Conservation (phyloP, 257 asterid genomes). For the Scutellaria minor region DNA sequence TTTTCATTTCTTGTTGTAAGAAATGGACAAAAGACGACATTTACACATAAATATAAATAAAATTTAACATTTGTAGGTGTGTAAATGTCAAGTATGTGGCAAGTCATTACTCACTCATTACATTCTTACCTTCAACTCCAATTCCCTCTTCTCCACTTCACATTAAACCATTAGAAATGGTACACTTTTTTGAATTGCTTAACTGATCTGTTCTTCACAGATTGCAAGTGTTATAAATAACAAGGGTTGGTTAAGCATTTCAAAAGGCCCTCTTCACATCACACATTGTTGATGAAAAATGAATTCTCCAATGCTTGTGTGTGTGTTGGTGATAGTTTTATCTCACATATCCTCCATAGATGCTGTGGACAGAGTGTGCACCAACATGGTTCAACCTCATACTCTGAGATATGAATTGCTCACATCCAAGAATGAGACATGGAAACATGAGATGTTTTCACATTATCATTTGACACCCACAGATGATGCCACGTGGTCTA, state of each 20-base stretch:
- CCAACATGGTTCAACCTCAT: conserved; percentile 67
- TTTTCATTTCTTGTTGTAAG: not conserved
- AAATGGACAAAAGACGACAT: no score
- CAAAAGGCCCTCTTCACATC: not conserved
- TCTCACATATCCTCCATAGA: conserved; percentile 38
- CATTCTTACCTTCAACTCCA: conserved; percentile 59
- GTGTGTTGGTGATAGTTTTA: conserved; percentile 30
- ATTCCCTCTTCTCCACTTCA: conserved; percentile 22
- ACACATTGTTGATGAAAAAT: conserved; percentile 29
- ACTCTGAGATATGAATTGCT: conserved; percentile 58
- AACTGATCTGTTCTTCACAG: conserved; percentile 33
- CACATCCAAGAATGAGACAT: conserved; percentile 64
- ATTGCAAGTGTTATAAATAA: conserved; percentile 16
- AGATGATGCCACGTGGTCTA: conserved; percentile 77
- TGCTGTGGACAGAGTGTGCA: conserved; percentile 64
- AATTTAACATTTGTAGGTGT: conserved; percentile 4
- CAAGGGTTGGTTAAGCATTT: conserved; percentile 22
- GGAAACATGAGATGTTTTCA: conserved; percentile 61
- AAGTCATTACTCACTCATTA: conserved; percentile 28
- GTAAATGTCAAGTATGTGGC: conserved; percentile 11
- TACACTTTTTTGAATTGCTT: not conserved
- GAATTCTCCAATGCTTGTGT: conserved; percentile 35
- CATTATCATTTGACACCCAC: conserved; percentile 79
- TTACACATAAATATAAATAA: no score
- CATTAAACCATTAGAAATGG: not conserved